Percentiles rank a stretch among this genome's conserved stretches.
Evolutionary conservation across 352 stramenopile species (phyloP).

Genomic region (Albugo candida): DNA sequence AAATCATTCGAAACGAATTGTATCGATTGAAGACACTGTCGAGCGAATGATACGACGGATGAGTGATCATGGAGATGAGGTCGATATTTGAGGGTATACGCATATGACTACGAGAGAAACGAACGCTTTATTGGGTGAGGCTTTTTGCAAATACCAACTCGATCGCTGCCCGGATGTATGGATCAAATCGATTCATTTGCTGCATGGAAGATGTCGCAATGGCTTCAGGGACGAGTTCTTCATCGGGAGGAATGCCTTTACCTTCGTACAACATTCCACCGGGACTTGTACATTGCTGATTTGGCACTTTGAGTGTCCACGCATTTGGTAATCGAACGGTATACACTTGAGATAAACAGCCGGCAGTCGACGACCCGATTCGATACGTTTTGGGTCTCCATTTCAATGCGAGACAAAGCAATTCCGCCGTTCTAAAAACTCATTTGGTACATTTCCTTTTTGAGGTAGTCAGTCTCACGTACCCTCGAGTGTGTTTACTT

Average conservation of each 20-base stretch:
- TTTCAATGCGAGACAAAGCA: conserved; percentile 48
- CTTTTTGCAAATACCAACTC: no score
- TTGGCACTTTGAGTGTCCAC: conserved; percentile 63
- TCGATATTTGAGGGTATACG: no score
- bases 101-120: no score
- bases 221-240: conserved; percentile 2
- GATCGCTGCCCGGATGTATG: no score
- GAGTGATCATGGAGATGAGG: neutral
- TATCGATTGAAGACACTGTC: conserved; percentile 24
- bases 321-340: conserved; percentile 62
- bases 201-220: no score
- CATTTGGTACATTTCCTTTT: neutral
- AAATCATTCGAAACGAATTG: conserved; percentile 29
- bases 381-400: conserved; percentile 34
- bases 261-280: conserved; percentile 38
- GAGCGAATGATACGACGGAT: conserved; percentile 11
- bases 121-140: no score
- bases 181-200: no score
- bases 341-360: conserved; percentile 34
- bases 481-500: conserved; percentile 58
- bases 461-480: conserved; percentile 3
- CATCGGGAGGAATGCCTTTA: conserved; percentile 34
- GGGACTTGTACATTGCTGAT: conserved; percentile 45
- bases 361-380: conserved; percentile 32
- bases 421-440: conserved; percentile 30